These are phyloP conservation scores for Eimeria sp. DNA, from an alignment of 169 alveolate species.

Conservation along the genomic window DNA sequence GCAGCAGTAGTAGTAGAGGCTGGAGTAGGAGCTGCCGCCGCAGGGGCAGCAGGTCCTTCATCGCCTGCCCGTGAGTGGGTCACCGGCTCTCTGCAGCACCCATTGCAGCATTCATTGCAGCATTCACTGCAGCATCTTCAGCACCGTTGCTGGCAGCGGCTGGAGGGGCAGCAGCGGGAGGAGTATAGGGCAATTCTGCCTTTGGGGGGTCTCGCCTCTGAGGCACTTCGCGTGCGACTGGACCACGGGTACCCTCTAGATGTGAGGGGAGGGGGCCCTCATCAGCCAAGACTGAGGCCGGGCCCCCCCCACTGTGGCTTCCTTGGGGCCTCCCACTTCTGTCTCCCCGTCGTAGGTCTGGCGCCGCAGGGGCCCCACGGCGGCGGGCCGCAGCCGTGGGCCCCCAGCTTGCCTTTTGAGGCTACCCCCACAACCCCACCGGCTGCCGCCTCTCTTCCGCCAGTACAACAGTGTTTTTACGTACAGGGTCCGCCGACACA, in stretches of 20 bases:
- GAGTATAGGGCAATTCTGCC: slow-evolving; percentile 1
- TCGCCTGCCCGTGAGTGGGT: slow-evolving; percentile 23
- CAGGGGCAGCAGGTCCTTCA: slow-evolving; percentile 19
- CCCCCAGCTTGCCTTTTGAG: slow-evolving; percentile 9
- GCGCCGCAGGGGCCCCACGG: slow-evolving; percentile 33
- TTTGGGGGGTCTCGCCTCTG: not conserved
- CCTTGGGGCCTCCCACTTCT: not conserved
- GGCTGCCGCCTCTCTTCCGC: slow-evolving; percentile 34
- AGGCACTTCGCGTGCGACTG: not conserved
- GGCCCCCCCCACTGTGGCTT: not conserved
- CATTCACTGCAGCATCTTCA: slow-evolving; percentile 54
- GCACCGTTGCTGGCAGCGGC: slow-evolving; percentile 24
- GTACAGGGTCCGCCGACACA: not conserved
- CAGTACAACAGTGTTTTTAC: slow-evolving; percentile 47
- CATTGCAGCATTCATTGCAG: slow-evolving; percentile 7
- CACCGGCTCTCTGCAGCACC: not conserved
- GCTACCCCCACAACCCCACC: slow-evolving; percentile 11
- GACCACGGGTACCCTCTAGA: slow-evolving; percentile 19
- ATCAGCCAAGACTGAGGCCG: slow-evolving; percentile 24
- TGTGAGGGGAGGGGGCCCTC: slow-evolving; percentile 34
- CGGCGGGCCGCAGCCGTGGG: slow-evolving; percentile 42
- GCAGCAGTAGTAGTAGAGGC: slow-evolving; percentile 10
- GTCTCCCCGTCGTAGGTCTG: slow-evolving; percentile 8
- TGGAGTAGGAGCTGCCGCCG: slow-evolving; percentile 1
- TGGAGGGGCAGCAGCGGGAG: slow-evolving; percentile 33